A percentile compares a stretch with the other conserved stretches of the same genome.
phyloP scores from a whole-genome alignment of 2,329 filamentous ascomycete species.

The Graphiopsis chlorocephala region DNA sequence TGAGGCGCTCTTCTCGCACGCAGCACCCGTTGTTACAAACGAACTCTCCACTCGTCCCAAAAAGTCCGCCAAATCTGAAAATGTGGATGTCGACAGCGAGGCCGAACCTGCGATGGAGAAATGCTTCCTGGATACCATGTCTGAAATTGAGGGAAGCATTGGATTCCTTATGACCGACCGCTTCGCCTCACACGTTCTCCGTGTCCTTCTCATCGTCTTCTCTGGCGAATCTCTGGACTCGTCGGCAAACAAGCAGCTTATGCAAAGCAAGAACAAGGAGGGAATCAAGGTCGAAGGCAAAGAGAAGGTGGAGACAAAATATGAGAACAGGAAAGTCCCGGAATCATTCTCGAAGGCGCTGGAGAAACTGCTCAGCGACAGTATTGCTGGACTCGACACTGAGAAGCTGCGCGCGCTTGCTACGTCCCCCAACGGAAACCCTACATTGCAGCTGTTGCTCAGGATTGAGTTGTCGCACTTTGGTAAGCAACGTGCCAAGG shows the following conservation, averaged over 20 bases:
- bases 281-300: conserved; percentile 62
- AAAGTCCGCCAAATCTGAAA: neutral
- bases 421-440: conserved; percentile 86
- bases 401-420: conserved; percentile 80
- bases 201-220: conserved; percentile 80
- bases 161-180: conserved; percentile 79
- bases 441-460: conserved; percentile 84
- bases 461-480: conserved; percentile 79
- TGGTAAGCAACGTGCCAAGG: conserved; percentile 63
- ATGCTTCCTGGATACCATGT: conserved; percentile 76
- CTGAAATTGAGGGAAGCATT: conserved; percentile 84
- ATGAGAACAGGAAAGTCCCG: conserved; percentile 59
- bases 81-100: conserved; percentile 37
- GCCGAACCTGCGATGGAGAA: conserved; percentile 71
- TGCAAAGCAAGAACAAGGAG: conserved; percentile 93
- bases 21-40: conserved; percentile 72
- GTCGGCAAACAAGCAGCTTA: conserved; percentile 64
- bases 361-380: conserved; percentile 77
- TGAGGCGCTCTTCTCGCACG: conserved; percentile 84
- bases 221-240: conserved; percentile 78
- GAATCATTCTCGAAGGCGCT: conserved; percentile 73
- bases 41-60: conserved; percentile 55
- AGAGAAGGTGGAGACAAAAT: conserved; percentile 41
- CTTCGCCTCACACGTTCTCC: conserved; percentile 87
- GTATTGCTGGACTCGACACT: conserved; percentile 70